Evolutionary conservation across 331 rosid species (phyloP).

Genomic region (Dryas integrifolia): DNA sequence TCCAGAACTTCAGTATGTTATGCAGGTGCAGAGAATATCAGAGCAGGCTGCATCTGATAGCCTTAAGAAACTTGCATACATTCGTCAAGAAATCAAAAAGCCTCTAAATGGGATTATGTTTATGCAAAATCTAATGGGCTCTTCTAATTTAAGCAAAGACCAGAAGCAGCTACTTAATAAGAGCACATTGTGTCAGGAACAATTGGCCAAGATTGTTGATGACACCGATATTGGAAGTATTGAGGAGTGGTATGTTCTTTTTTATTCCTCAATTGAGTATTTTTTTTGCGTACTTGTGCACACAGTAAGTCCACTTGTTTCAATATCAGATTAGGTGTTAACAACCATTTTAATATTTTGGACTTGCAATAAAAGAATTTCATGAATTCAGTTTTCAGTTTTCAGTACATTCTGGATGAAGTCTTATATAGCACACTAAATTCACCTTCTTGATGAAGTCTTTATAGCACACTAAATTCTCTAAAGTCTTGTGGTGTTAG

Average conservation of each 20-base stretch:
- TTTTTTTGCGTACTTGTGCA: neutral
- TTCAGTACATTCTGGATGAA: neutral
- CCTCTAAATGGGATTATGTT: conserved; percentile 35
- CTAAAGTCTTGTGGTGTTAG: too few species aligned
- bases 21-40: conserved; percentile 41
- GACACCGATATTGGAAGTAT: conserved; percentile 41
- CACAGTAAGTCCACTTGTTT: neutral
- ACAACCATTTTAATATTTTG: neutral
- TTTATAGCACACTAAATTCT: too few species aligned
- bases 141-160: conserved; percentile 37
- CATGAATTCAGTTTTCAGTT: conserved; percentile 18
- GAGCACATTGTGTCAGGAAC: conserved; percentile 40
- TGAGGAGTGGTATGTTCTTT: conserved; percentile 35
- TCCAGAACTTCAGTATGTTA: conserved; percentile 41
- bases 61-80: conserved; percentile 36
- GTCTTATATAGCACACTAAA: too few species aligned
- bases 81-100: conserved; percentile 37
- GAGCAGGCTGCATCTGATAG: conserved; percentile 43
- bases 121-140: conserved; percentile 41
- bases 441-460: neutral
- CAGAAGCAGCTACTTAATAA: conserved; percentile 35
- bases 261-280: neutral
- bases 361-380: neutral
- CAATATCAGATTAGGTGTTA: neutral
- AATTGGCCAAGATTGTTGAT: conserved; percentile 35